Percentiles rank a stretch among this genome's conserved stretches.
Conservation (phyloP, 2,329 filamentous ascomycete species). For the Monosporascus sp. region DNA sequence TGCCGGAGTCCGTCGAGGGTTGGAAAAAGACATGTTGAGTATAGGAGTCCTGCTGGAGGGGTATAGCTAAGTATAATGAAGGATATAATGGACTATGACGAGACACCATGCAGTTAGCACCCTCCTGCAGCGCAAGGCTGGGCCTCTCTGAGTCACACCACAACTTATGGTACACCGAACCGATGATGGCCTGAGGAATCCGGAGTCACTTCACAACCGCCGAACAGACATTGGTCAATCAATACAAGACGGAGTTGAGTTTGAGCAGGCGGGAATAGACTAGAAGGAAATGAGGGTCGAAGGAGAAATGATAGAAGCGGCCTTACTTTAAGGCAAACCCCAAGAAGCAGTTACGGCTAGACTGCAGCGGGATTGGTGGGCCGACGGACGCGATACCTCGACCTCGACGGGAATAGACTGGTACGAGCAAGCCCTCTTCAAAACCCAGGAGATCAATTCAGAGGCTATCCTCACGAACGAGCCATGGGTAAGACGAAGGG, state of each 20-base stretch:
- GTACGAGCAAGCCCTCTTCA: background rate
- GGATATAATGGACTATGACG: slow-evolving; percentile 17
- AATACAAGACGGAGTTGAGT: slow-evolving; percentile 2
- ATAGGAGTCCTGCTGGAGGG: slow-evolving; percentile 16
- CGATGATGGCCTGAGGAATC: slow-evolving; percentile 18
- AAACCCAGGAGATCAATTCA: background rate
- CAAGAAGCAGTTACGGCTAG: background rate
- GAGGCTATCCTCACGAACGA: background rate
- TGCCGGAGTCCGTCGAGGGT: slow-evolving; percentile 43
- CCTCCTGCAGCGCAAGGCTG: slow-evolving; percentile 22
- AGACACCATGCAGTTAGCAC: slow-evolving; percentile 24
- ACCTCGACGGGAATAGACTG: background rate
- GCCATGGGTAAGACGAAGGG: background rate
- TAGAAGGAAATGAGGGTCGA: background rate
- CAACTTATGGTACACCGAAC: slow-evolving; percentile 20
- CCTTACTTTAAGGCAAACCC: slow-evolving; percentile 8
- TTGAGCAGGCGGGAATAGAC: background rate
- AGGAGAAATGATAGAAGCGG: background rate
- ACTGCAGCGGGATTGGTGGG: background rate
- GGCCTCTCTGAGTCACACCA: slow-evolving; percentile 26
- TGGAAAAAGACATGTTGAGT: slow-evolving; percentile 42
- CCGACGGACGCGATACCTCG: background rate
- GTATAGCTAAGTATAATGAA: slow-evolving; percentile 14
- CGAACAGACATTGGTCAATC: slow-evolving; percentile 22
- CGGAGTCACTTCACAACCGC: slow-evolving; percentile 18